Percentiles rank a stretch among this genome's conserved stretches.
Conservation (phyloP, 2,329 filamentous ascomycete species). For the Trichoderma sp. region DNA sequence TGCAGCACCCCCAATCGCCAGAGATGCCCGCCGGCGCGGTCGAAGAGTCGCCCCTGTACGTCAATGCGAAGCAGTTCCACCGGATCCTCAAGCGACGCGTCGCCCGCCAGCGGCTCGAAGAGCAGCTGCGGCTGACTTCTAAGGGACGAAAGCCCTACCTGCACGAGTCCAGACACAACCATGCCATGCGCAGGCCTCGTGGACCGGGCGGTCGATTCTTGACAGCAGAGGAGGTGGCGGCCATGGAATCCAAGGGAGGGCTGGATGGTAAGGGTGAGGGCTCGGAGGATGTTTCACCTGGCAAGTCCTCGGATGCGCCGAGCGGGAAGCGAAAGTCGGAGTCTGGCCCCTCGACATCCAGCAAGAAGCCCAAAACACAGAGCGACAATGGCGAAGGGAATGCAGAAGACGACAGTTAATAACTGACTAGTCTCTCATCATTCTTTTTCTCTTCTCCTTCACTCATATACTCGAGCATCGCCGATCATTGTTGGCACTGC, state of each 20-base stretch:
- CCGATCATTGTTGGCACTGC: conserved; percentile 5
- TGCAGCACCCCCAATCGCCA: conserved; percentile 72
- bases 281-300: conserved; percentile 36
- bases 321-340: conserved; percentile 66
- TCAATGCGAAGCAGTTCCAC: conserved; percentile 98
- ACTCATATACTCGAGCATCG: conserved; percentile 5
- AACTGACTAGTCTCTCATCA: background rate
- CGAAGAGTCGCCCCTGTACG: conserved; percentile 93
- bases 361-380: conserved; percentile 62
- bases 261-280: conserved; percentile 46
- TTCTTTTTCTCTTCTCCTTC: conserved; percentile 36
- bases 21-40: conserved; percentile 72
- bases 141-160: conserved; percentile 97
- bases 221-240: conserved; percentile 92
- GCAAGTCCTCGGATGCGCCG: conserved; percentile 37
- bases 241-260: conserved; percentile 71
- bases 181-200: conserved; percentile 93
- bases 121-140: conserved; percentile 85
- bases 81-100: conserved; percentile 93
- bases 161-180: conserved; percentile 96
- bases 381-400: conserved; percentile 42
- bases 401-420: conserved; percentile 49
- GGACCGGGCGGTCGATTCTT: conserved; percentile 94
- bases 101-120: conserved; percentile 89
- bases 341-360: conserved; percentile 49